phyloP scores from a whole-genome alignment of 306 rosid species.

The Citrullus mucosospermus region DNA sequence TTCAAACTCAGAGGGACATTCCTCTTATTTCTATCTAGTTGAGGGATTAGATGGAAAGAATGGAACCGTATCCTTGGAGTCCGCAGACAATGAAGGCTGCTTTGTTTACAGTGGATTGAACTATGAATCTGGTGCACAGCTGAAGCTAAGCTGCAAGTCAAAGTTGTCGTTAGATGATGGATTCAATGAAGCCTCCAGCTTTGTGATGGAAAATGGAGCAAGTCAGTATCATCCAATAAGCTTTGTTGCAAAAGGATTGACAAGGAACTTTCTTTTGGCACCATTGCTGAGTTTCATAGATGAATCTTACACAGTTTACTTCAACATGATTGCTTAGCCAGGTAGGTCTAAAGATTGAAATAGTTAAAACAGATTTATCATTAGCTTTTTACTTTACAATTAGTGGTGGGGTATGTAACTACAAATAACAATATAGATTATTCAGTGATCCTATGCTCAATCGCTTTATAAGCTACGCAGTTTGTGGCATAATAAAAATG shows the following conservation, averaged over 20 bases:
- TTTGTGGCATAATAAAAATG: background rate
- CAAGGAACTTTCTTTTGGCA: constrained; percentile 47
- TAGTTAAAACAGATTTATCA: background rate
- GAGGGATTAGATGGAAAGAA: constrained; percentile 53
- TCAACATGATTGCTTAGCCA: constrained; percentile 33
- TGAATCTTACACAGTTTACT: constrained; percentile 63
- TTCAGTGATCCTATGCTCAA: background rate
- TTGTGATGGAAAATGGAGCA: constrained; percentile 28
- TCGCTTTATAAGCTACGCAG: background rate
- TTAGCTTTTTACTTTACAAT: background rate
- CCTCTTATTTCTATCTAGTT: constrained; percentile 29
- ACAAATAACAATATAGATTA: background rate
- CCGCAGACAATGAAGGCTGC: constrained; percentile 40
- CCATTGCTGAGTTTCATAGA: constrained; percentile 57
- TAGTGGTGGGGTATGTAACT: background rate
- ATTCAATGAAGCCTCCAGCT: constrained; percentile 50
- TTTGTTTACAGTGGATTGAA: constrained; percentile 29
- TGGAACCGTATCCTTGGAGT: constrained; percentile 45
- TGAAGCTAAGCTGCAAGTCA: constrained; percentile 46
- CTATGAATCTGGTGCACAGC: constrained; percentile 5
- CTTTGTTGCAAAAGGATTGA: constrained; percentile 56
- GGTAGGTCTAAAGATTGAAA: background rate
- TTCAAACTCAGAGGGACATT: constrained; percentile 16
- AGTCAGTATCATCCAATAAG: constrained; percentile 58
- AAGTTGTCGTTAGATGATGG: constrained; percentile 6